Evolutionary conservation across 2,329 filamentous ascomycete genomes (phyloP).

Genomic region (Phoma sp.): DNA sequence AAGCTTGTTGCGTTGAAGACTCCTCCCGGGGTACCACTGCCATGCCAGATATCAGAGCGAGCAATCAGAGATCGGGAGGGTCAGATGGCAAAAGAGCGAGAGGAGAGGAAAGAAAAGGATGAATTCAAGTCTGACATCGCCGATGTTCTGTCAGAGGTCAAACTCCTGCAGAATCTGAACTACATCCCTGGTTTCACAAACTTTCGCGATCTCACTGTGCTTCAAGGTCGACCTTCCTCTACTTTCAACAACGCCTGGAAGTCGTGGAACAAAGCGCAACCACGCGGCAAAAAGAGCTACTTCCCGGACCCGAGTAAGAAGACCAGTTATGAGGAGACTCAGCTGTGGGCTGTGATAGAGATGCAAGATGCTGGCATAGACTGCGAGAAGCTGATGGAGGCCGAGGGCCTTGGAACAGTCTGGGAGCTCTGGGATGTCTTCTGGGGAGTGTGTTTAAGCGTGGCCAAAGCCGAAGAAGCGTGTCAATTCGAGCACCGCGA

Average conservation of each 20-base stretch:
- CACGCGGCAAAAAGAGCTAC: slow-evolving; percentile 54
- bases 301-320: slow-evolving; percentile 64
- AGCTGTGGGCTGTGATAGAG: slow-evolving; percentile 69
- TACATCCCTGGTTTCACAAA: slow-evolving; percentile 67
- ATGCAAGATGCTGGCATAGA: slow-evolving; percentile 70
- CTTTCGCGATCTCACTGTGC: slow-evolving; percentile 63
- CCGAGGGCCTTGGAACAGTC: slow-evolving; percentile 45
- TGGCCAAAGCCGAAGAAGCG: slow-evolving; percentile 66
- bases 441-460: slow-evolving; percentile 67
- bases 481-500: slow-evolving; percentile 70
- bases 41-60: slow-evolving; percentile 39
- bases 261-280: slow-evolving; percentile 51
- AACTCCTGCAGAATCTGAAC: slow-evolving; percentile 63
- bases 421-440: slow-evolving; percentile 67
- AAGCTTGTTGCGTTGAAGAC: slow-evolving; percentile 51
- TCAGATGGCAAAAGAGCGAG: slow-evolving; percentile 31
- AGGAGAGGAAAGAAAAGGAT: slow-evolving; percentile 46
- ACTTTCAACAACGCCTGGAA: slow-evolving; percentile 57
- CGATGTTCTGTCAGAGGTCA: slow-evolving; percentile 55
- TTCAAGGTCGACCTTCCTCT: slow-evolving; percentile 62
- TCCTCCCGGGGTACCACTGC: slow-evolving; percentile 42
- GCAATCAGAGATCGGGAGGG: slow-evolving; percentile 57
- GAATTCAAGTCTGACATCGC: slow-evolving; percentile 51
- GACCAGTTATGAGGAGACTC: slow-evolving; percentile 58
- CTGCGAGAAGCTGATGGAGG: slow-evolving; percentile 50